A percentile compares a stretch with the other conserved stretches of the same genome.
Evolutionary conservation across 2,329 filamentous ascomycete genomes (phyloP).

Genomic region (Alternaria brassicae): DNA sequence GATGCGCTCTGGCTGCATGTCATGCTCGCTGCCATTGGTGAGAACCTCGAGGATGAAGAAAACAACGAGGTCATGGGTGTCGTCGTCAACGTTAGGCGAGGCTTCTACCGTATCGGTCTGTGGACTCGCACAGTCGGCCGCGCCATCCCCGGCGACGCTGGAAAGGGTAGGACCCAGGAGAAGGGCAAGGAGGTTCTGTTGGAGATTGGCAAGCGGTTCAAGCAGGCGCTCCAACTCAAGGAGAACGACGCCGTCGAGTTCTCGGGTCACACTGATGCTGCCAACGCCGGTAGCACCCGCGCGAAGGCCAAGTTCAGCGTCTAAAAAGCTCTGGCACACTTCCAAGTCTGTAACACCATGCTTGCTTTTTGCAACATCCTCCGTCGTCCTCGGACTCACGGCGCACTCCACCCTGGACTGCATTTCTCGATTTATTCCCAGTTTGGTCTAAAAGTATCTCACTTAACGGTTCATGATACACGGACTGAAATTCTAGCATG

Average conservation of each 20-base stretch:
- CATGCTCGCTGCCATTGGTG: conserved; percentile 94
- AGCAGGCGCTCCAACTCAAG: conserved; percentile 85
- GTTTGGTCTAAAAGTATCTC: conserved; percentile 39
- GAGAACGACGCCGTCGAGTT: conserved; percentile 85
- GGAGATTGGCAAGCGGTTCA: conserved; percentile 88
- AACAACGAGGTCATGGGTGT: conserved; percentile 99
- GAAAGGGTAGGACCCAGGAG: conserved; percentile 77
- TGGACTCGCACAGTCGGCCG: conserved; percentile 97
- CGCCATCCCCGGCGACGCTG: conserved; percentile 75
- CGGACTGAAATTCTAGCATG: conserved; percentile 47
- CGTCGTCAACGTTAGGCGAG: conserved; percentile 97
- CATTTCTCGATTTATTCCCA: conserved; percentile 31
- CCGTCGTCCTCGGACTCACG: conserved; percentile 13
- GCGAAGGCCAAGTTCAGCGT: conserved; percentile 94
- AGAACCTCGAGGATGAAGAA: conserved; percentile 92
- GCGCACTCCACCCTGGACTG: conserved; percentile 19
- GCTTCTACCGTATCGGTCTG: conserved; percentile 95
- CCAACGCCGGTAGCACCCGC: conserved; percentile 89
- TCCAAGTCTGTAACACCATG: conserved; percentile 6
- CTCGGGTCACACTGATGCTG: conserved; percentile 93
- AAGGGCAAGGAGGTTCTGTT: conserved; percentile 86
- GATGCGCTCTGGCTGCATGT: conserved; percentile 97
- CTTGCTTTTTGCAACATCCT: conserved; percentile 8
- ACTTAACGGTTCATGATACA: conserved; percentile 35
- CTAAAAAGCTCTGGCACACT: conserved; percentile 55